These are phyloP conservation scores for Globisporangium solare DNA, from an alignment of 352 stramenopile species.

Conservation along the genomic window DNA sequence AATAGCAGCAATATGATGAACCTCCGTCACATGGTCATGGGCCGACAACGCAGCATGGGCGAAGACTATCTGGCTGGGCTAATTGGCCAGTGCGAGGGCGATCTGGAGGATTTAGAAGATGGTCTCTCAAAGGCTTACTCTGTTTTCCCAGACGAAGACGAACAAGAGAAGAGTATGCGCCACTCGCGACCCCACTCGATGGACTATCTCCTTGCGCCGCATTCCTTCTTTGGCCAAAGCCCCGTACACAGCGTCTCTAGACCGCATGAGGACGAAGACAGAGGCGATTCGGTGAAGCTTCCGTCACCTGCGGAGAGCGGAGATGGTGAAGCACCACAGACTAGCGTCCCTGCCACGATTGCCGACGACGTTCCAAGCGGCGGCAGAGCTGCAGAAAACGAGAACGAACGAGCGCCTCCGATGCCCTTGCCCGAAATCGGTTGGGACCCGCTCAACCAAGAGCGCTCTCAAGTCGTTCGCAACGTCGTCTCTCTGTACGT, in stretches of 20 bases:
- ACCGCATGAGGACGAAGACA: too few relatives aligned
- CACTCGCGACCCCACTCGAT: background rate
- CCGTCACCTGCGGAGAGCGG: background rate
- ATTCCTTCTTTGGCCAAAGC: background rate
- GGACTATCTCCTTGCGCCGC: background rate
- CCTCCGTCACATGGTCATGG: conserved; percentile 10
- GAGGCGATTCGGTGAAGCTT: background rate
- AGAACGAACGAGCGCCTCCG: background rate
- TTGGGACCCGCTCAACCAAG: conserved; percentile 16
- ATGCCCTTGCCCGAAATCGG: conserved; percentile 8
- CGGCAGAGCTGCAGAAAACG: background rate
- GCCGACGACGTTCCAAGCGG: background rate
- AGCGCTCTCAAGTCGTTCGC: conserved; percentile 15
- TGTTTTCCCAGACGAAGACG: background rate
- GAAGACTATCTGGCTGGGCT: conserved; percentile 12
- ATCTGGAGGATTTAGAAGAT: conserved; percentile 16
- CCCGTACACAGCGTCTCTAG: too few relatives aligned
- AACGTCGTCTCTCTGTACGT: conserved; percentile 22
- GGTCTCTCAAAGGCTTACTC: conserved; percentile 15
- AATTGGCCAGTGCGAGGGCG: conserved; percentile 15
- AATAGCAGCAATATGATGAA: conserved; percentile 3
- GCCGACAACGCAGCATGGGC: conserved; percentile 13
- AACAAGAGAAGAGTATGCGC: background rate
- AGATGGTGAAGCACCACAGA: too few relatives aligned
- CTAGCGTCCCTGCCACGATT: too few relatives aligned